phyloP scores from a whole-genome alignment of 139 green algal species.

The Chlorella sp. region DNA sequence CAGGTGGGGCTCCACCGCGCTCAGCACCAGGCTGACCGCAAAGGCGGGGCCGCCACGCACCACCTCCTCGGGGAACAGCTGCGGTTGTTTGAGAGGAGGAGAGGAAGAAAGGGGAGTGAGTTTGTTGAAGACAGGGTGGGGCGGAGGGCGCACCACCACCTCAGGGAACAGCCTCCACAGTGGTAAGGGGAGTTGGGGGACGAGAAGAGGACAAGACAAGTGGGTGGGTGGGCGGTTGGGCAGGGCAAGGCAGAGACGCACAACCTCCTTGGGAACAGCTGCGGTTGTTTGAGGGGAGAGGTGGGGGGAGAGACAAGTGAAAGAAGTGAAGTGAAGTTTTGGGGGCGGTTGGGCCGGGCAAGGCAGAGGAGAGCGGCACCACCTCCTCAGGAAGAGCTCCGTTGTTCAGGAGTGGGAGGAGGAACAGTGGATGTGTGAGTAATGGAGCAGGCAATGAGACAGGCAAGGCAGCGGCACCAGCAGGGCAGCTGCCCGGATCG shows the following conservation, averaged over 20 bases:
- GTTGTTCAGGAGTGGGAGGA: background rate
- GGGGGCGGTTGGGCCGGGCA: constrained; percentile 66
- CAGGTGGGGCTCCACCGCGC: constrained; percentile 78
- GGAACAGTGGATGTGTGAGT: background rate
- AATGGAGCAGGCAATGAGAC: background rate
- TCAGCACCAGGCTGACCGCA: constrained; percentile 85
- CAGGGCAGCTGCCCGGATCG: background rate
- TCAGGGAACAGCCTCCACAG: too few species aligned
- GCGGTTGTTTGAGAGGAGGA: background rate
- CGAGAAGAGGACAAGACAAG: too few species aligned
- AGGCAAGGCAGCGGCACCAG: background rate
- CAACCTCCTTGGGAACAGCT: constrained; percentile 95
- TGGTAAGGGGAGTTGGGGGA: too few species aligned
- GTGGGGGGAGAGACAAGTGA: background rate
- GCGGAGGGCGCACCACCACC: too few species aligned
- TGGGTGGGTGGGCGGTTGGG: background rate
- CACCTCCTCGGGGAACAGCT: constrained; percentile 94
- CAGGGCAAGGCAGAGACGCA: constrained; percentile 92
- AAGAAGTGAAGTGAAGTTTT: too few species aligned
- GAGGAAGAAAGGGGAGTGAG: background rate
- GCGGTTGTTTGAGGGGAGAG: background rate
- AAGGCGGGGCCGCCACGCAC: constrained; percentile 93
- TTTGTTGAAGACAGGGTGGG: too few species aligned
- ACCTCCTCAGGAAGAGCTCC: constrained; percentile 93
- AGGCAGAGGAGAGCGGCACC: constrained; percentile 79